Evolutionary conservation across 2,329 filamentous ascomycete species (phyloP).

Genomic region (Pseudogymnoascus sp.): DNA sequence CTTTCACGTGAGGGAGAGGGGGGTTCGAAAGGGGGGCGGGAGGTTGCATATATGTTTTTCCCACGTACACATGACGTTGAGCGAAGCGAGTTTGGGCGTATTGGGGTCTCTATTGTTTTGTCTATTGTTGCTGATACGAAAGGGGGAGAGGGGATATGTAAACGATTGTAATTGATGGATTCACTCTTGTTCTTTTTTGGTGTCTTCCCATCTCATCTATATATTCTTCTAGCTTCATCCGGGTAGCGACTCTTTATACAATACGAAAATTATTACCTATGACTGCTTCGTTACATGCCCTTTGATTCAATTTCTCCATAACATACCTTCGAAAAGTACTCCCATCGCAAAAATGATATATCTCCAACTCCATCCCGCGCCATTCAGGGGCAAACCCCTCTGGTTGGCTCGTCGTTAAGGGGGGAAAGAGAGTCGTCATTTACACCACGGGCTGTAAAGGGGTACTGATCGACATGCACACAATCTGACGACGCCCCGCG

Average conservation of each 20-base stretch:
- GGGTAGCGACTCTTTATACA: neutral
- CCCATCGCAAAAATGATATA: neutral
- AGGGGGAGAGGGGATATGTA: neutral
- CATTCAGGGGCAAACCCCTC: neutral
- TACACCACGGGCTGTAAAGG: neutral
- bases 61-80: conserved; percentile 4
- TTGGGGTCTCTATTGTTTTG: neutral
- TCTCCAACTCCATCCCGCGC: neutral
- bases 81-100: conserved; percentile 7
- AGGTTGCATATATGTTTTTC: conserved; percentile 1
- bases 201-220: neutral
- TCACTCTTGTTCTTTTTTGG: neutral
- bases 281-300: neutral
- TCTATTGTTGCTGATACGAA: neutral
- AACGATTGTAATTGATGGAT: conserved; percentile 6
- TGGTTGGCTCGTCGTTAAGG: neutral
- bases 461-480: neutral
- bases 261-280: neutral
- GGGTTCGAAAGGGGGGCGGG: neutral
- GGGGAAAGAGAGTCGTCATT: neutral
- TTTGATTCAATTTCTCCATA: neutral
- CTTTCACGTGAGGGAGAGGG: neutral
- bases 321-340: neutral
- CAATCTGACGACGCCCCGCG: neutral
- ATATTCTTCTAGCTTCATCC: neutral